Evolutionary conservation across 192 early-diverging fungal genomes (phyloP), one percentile per base, ranked within the genome.

Genomic region (Geosiphon pyriformis): DNA sequence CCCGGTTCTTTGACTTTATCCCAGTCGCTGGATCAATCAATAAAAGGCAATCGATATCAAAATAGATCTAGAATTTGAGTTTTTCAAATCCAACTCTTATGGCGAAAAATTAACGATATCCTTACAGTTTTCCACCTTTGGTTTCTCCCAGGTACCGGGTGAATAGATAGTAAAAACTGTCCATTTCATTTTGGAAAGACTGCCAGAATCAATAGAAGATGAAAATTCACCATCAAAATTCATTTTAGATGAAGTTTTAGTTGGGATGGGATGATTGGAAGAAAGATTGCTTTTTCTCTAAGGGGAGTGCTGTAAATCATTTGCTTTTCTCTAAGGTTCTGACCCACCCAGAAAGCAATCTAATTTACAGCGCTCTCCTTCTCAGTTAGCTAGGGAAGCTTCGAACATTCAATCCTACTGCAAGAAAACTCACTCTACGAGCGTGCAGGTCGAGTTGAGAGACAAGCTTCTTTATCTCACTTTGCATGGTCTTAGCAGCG

Each of bases 1-100:
- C 84, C 87, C 64, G 96, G 96, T 25, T 93, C 92, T 65, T 92
- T 87, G 61, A 99, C 91, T 74, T 92, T 92, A 63, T 90, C 82
- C 96, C 96, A 99, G 77, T 95, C 89, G 53, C 92, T 94, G 76
- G 26, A 23, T 25, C n/a, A n/a, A n/a, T n/a, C n/a, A n/a, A n/a
- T n/a, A n/a, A n/a, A n/a, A n/a, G n/a, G n/a, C n/a, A n/a, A n/a
- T n/a, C n/a, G n/a, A n/a, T n/a, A n/a, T n/a, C n/a, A n/a, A n/a
- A n/a, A n/a, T n/a, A n/a, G n/a, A n/a, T n/a, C n/a, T n/a, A n/a
- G n/a, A n/a, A n/a, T n/a, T n/a, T n/a, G n/a, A n/a, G n/a, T n/a
- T n/a, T n/a, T n/a, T n/a, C n/a, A n/a, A n/a, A n/a, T n/a, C n/a
- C n/a, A n/a, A n/a, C n/a, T n/a, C n/a, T n/a, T n/a, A n/a, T n/a